Evolutionary conservation across 139 green algal genomes (phyloP).

Genomic region (Choricystis sp.): DNA sequence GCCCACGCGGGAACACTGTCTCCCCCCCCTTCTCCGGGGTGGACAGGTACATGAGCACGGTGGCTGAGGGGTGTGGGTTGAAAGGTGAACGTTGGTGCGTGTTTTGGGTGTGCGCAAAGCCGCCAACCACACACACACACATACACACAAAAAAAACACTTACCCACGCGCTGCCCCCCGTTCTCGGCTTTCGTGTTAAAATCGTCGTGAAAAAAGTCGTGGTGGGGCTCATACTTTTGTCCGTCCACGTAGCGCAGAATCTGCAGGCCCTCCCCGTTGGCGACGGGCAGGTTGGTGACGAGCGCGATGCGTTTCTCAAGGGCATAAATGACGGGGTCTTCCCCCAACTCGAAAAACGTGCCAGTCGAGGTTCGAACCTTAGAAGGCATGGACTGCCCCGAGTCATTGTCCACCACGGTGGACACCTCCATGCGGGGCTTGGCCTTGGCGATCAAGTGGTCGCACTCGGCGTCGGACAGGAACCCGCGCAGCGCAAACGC

Average conservation of each 20-base stretch:
- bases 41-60: conserved; percentile 71
- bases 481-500: conserved; percentile 36
- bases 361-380: conserved; percentile 28
- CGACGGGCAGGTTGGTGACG: conserved; percentile 15
- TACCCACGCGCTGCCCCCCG: background rate
- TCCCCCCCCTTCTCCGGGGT: conserved; percentile 39
- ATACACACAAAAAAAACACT: no score
- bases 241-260: conserved; percentile 59
- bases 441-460: conserved; percentile 23
- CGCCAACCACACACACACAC: no score
- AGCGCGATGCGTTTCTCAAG: conserved; percentile 50
- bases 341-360: conserved; percentile 25
- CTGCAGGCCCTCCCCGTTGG: conserved; percentile 44
- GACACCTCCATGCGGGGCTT: conserved; percentile 19
- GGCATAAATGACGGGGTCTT: conserved; percentile 33
- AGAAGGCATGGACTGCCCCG: conserved; percentile 25
- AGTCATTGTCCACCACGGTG: conserved; percentile 36
- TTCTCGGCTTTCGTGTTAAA: background rate
- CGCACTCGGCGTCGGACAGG: conserved; percentile 31
- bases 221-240: conserved; percentile 75
- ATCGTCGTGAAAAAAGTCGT: conserved; percentile 68
- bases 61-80: no score
- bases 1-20: conserved; percentile 33
- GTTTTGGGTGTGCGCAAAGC: no score
- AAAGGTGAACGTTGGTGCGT: no score